Evolutionary conservation across 805 yeast genomes (phyloP).

Genomic region (Lipomyces orientalis): DNA sequence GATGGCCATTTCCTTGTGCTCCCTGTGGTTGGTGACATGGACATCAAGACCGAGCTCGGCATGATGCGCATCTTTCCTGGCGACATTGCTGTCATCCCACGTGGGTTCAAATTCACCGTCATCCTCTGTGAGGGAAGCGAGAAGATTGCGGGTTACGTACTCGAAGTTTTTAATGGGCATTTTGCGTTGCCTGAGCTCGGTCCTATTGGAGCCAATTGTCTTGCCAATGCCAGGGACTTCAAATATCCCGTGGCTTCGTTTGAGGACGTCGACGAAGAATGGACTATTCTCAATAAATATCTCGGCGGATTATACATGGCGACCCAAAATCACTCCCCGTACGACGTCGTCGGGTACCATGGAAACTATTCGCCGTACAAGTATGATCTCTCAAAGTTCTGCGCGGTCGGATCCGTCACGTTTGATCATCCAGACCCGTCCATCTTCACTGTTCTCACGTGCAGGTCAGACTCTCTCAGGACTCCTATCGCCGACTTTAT

Average conservation of each 20-base stretch:
- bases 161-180: constrained; percentile 39
- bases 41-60: constrained; percentile 40
- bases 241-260: constrained; percentile 39
- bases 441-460: constrained; percentile 40
- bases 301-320: constrained; percentile 29
- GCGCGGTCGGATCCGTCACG: constrained; percentile 42
- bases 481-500: constrained; percentile 44
- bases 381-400: constrained; percentile 42
- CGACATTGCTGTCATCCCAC: constrained; percentile 39
- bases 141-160: constrained; percentile 38
- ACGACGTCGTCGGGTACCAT: constrained; percentile 44
- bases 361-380: constrained; percentile 43
- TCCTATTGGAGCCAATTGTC: constrained; percentile 41
- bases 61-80: constrained; percentile 33
- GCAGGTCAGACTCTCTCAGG: constrained; percentile 37
- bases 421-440: constrained; percentile 44
- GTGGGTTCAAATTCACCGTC: constrained; percentile 38
- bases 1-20: constrained; percentile 40
- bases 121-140: constrained; percentile 7
- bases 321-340: constrained; percentile 40
- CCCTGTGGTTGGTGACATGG: constrained; percentile 36
- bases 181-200: constrained; percentile 42
- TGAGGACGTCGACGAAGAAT: constrained; percentile 37
- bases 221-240: constrained; percentile 43
- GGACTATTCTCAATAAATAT: constrained; percentile 33